Evolutionary conservation across 805 yeast species (phyloP), one percentile per base, ranked within the genome.

Genomic region (Saturnispora bothae): DNA sequence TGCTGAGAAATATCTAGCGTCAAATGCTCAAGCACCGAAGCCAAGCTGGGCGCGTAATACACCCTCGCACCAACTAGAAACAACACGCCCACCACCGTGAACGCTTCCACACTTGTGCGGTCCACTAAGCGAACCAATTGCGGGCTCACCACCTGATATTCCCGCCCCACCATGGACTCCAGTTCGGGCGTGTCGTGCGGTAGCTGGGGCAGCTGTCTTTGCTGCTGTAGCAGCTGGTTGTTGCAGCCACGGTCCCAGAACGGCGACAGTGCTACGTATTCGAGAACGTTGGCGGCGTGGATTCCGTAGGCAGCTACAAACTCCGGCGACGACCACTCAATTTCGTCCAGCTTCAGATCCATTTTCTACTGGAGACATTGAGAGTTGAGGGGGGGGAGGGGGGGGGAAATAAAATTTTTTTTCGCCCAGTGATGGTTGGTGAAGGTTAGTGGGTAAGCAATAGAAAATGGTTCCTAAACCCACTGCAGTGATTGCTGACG

Each of bases 291-390:
- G 38, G 78, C 94, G 0, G 94, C 82, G 32, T 86, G 69, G 18
- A 92, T 70, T 0, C 95, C 96, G 55, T 77, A 78, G 38, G 78
- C 73, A 54, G 86, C 95, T 46, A 92, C 85, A 94, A 96, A 92
- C 58, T 92, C 98, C 1, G 98, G 97, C 3, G 92, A 80, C 47
- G 88, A 75, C 98, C 98, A 92, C 57, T 88, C 97, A 30, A 92
- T 69, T 51, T 89, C 96, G 53, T 88, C 96, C 23, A 30, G 12
- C 6, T n/a, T 27, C 25, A 22, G n/a, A n/a, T n/a, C n/a, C n/a
- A n/a, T n/a, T n/a, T n/a, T n/a, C n/a, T n/a, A n/a, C n/a, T n/a
- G n/a, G n/a, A n/a, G n/a, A n/a, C n/a, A n/a, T n/a, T n/a, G n/a
- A n/a, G n/a, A n/a, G n/a, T n/a, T n/a, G n/a, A n/a, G n/a, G n/a